Evolutionary conservation across 176 grass and related monocot species (phyloP).

Genomic region (Hordeum vulgare): MorexV3_pseudomolecules_assembly NC_058521.1:339823588-339824087

Average conservation of each 20-base stretch:
- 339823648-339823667: not conserved
- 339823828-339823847: conserved; percentile 27
- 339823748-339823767: conserved; percentile 49
- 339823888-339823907: not conserved
- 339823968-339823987: not conserved
- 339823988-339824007: not conserved
- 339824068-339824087: not conserved
- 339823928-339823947: not conserved
- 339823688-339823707: conserved; percentile 18
- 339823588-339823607: not conserved
- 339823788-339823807: not conserved
- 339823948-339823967: not conserved
- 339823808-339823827: not conserved
- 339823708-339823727: conserved; percentile 53
- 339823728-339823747: conserved; percentile 54
- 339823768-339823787: not conserved
- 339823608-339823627: not conserved
- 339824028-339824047: not conserved
- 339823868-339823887: not conserved
- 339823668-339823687: not conserved
- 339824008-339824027: not conserved
- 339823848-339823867: not conserved
- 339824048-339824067: not conserved
- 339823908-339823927: conserved; percentile 18
- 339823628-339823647: not conserved